Base-by-base conservation (phyloP, 805 yeast genomes). In the Candida mattraensis region DNA sequence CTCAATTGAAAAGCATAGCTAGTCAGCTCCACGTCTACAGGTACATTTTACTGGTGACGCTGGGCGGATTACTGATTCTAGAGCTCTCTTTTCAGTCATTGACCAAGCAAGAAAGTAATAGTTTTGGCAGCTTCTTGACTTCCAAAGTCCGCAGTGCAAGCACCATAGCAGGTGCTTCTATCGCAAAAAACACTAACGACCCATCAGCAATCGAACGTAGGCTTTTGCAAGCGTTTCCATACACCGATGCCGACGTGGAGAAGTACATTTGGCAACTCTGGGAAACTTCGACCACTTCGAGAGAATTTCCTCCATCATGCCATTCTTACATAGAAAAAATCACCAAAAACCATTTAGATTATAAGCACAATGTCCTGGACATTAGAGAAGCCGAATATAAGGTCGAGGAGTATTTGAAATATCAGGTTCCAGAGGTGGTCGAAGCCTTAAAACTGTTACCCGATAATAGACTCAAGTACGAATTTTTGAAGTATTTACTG, bases 401-500 rank as follows among this genome's bases (percentile, higher is more conserved):
- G 28, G 30, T 52, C 7, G 19, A 21, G 13, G 36, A 37, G 7
- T 18, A 33, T 18, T 41, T 52, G 33, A 26, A 15, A 12, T 33
- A 31, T 9, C 31, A 36, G 6, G 48, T 70, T n/a, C 80, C 81
- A 1, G 77, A 73, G 39, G 57, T 76, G 25, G 43, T 66, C 16
- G 71, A 67, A 18, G 69, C 78, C 3, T 72, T 60, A 51, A 67
- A 66, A 35, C 37, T 49, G 4, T 51, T 76, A 37, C 80, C 80
- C 1, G 72, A 71, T 51, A 62, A 56, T 12, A 61, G 70, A 14
- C 54, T 67, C 35, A 55, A 59, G 42, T 71, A 67, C 62, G 81
- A 76, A 49, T 74, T 75, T 45, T 67, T 73, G 56, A 60, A 78
- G 34, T 76, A 75, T 45, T 58, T 74, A 33, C 60, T 72, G 10